Evolutionary conservation across 352 stramenopile species (phyloP), one percentile per base, ranked within the genome.

Genomic region (Phytophthora crassamura): DNA sequence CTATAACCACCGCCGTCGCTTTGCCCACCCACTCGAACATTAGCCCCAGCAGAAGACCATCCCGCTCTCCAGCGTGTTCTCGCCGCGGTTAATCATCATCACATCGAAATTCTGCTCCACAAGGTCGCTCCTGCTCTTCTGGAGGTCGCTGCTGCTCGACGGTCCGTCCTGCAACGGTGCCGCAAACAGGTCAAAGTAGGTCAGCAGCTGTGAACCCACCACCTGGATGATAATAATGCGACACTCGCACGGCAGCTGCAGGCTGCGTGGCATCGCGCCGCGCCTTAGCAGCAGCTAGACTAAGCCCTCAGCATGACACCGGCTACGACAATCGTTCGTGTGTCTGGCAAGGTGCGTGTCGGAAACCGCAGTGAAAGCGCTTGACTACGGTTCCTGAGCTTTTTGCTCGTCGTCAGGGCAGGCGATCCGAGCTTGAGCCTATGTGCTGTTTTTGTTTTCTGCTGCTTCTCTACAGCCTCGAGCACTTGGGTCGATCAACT

Each of bases 41-140:
- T 88, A 88, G 25, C 84, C 86, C 9, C 84, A 90, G 67, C 80
- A 89, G 50, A 91, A 91, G 34, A 83, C 86, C 33, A 89, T 65
- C 1, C 64, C 69, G 14, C 71, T 60, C 20, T 73, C 82, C 8
- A 94, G 67, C 25, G 80, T 77, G 49, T 89, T 78, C 52, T 89
- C 78, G 18, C 82, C 82, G 20, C 71, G 66, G 30, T 66, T 73
- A 50, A 64, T 63, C 59, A 75, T 71, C 56, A 86, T 59, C 42
- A 78, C 59, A 46, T 89, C 78, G 20, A 89, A 65, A 39, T 88
- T 58, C 62, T 75, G 60, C 56, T 80, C 73, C 40, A 90, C 63
- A 20, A 83, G 73, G 59, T 68, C 56, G 11, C 34, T 39, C 34
- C 64, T 40, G 51, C 63, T 61, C 45, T 72, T 73, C 33, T n/a